phyloP scores from a whole-genome alignment of 169 alveolate species.

The Plasmodium inui region DNA sequence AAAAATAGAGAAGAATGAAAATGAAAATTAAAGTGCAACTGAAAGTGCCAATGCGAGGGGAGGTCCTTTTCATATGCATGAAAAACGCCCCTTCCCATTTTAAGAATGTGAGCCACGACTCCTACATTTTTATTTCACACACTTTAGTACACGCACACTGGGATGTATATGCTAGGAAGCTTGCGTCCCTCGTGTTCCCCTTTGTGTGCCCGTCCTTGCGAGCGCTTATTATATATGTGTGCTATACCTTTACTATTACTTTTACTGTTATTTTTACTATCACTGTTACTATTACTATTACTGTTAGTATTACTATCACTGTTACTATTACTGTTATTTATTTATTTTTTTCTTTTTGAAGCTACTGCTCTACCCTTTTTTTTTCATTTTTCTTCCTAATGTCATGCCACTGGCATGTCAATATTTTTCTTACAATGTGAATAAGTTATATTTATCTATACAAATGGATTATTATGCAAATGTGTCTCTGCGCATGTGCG shows the following conservation, averaged over 20 bases:
- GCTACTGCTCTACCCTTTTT: background rate
- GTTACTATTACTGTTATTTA: background rate
- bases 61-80: conserved; percentile 47
- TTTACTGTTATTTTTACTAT: background rate
- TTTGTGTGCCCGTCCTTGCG: background rate
- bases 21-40: background rate
- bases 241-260: background rate
- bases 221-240: background rate
- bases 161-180: background rate
- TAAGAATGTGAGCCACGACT: background rate
- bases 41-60: background rate
- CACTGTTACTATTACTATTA: background rate
- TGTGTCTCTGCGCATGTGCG: background rate
- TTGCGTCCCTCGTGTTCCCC: background rate
- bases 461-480: conserved; percentile 1
- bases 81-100: conserved; percentile 13
- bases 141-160: background rate
- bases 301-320: background rate
- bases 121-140: background rate
- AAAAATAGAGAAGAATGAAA: background rate
- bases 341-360: background rate
- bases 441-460: background rate
- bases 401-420: background rate
- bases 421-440: background rate
- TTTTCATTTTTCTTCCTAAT: background rate